A percentile compares a stretch with the other conserved stretches of the same genome.
phyloP scores from a whole-genome alignment of 495 filamentous ascomycete species.

The Trichoderma orchidacearum region DNA sequence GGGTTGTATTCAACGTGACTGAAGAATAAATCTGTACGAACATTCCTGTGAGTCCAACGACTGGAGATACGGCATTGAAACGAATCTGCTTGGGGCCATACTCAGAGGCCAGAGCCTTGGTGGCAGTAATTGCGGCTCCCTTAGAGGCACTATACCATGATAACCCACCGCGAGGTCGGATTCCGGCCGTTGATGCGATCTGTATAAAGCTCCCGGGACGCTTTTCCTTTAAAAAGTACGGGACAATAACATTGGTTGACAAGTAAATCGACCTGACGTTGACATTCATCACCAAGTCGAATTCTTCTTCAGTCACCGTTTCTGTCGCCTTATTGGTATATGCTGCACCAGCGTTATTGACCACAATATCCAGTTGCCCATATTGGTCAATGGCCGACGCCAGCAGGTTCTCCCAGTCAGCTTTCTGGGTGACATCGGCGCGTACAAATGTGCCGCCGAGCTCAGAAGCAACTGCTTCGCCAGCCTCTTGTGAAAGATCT shows the following conservation, averaged over 20 bases:
- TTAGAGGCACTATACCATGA: conserved; percentile 63
- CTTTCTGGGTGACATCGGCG: conserved; percentile 35
- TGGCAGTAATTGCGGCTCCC: conserved; percentile 49
- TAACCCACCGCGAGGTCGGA: conserved; percentile 48
- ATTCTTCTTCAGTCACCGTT: conserved; percentile 53
- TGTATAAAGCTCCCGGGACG: conserved; percentile 52
- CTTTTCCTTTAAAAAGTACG: conserved; percentile 39
- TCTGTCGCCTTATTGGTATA: conserved; percentile 51
- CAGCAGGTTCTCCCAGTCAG: conserved; percentile 35
- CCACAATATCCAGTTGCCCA: conserved; percentile 41
- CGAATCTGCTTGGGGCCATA: conserved; percentile 53
- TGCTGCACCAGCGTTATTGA: conserved; percentile 60
- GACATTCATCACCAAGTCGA: conserved; percentile 51
- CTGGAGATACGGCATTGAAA: conserved; percentile 48
- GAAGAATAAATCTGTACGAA: neutral
- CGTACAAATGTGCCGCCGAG: conserved; percentile 25
- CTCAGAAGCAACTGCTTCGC: conserved; percentile 29
- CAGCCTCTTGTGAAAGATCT: conserved; percentile 43
- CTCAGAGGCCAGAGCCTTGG: conserved; percentile 52
- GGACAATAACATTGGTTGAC: conserved; percentile 36
- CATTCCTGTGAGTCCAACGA: conserved; percentile 48
- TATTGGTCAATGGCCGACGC: conserved; percentile 31
- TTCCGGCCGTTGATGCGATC: conserved; percentile 50
- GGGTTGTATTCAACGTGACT: neutral
- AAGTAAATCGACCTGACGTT: conserved; percentile 53